Percentiles rank a stretch among this genome's conserved stretches.
phyloP scores from a whole-genome alignment of 495 filamentous ascomycete species.

The Lentithecium fluviatile region DNA sequence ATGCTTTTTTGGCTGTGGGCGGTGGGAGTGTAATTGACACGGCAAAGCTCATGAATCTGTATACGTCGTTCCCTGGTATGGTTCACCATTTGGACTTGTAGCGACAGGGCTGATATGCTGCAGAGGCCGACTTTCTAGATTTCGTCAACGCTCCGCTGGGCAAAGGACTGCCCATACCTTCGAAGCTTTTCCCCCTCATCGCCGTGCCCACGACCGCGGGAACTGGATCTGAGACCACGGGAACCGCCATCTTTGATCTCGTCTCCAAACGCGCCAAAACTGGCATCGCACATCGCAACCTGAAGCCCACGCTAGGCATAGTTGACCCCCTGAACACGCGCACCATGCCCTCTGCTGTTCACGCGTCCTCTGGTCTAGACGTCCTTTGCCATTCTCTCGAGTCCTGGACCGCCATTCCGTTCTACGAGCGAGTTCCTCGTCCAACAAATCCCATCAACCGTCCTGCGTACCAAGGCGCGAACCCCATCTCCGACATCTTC shows the following conservation, averaged over 20 bases:
- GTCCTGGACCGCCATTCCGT: conserved; percentile 95
- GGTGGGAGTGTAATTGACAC: conserved; percentile 81
- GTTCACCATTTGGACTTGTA: not conserved
- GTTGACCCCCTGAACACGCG: conserved; percentile 93
- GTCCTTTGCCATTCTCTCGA: conserved; percentile 93
- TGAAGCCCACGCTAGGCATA: conserved; percentile 94
- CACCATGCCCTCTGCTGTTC: conserved; percentile 92
- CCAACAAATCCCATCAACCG: conserved; percentile 87
- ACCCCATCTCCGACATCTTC: conserved; percentile 96
- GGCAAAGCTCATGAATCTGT: conserved; percentile 97
- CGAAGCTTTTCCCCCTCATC: conserved; percentile 76
- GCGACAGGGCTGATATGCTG: conserved; percentile 3
- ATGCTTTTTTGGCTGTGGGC: conserved; percentile 91
- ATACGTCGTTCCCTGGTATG: conserved; percentile 68
- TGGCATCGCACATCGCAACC: conserved; percentile 87
- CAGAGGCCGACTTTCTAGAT: conserved; percentile 84
- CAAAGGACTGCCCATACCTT: conserved; percentile 77
- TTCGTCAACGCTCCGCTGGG: conserved; percentile 97
- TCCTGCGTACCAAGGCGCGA: conserved; percentile 94
- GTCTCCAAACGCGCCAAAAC: conserved; percentile 87
- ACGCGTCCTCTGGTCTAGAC: conserved; percentile 84
- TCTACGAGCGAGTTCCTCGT: conserved; percentile 75
- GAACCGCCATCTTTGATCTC: conserved; percentile 96
- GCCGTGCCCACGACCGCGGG: conserved; percentile 95
- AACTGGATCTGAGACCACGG: conserved; percentile 93